Conservation (phyloP, 257 asterid genomes). For the Primulina huaijiensis region DNA sequence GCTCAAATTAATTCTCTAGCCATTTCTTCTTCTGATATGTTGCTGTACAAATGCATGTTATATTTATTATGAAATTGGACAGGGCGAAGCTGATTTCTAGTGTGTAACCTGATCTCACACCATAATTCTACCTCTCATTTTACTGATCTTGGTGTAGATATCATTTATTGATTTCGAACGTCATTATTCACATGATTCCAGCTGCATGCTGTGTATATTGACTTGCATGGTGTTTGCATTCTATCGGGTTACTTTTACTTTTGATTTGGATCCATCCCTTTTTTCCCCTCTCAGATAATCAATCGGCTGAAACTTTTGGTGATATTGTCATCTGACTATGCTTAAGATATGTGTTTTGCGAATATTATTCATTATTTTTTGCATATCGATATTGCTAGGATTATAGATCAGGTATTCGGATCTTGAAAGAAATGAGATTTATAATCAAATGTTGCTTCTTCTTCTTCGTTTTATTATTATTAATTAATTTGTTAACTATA, state of each 20-base stretch:
- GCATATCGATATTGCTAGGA: too few relatives aligned
- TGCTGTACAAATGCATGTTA: constrained; percentile 4
- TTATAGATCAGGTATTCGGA: too few relatives aligned
- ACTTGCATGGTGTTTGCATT: neutral
- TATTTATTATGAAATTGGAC: constrained; percentile 15
- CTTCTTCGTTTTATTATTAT: too few relatives aligned
- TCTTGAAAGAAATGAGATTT: too few relatives aligned
- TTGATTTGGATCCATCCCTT: constrained; percentile 7
- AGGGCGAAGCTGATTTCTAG: constrained; percentile 21
- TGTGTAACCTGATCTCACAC: constrained; percentile 16
- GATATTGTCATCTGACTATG: constrained; percentile 94
- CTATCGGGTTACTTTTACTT: constrained; percentile 8
- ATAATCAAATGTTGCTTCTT: too few relatives aligned
- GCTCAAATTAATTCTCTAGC: neutral
- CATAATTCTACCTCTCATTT: constrained; percentile 6
- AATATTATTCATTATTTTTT: neutral
- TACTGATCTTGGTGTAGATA: neutral
- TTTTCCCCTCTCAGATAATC: constrained; percentile 55
- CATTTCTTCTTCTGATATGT: neutral
- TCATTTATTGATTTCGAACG: neutral
- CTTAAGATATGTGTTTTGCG: constrained; percentile 62
- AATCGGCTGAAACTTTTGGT: constrained; percentile 99
- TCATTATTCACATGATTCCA: neutral
- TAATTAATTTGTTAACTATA: too few relatives aligned
- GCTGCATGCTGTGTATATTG: neutral